Percentiles rank a stretch among this genome's conserved stretches.
Evolutionary conservation across 2,329 filamentous ascomycete genomes (phyloP).

Genomic region (Neoscytalidium dimidiatum): DNA sequence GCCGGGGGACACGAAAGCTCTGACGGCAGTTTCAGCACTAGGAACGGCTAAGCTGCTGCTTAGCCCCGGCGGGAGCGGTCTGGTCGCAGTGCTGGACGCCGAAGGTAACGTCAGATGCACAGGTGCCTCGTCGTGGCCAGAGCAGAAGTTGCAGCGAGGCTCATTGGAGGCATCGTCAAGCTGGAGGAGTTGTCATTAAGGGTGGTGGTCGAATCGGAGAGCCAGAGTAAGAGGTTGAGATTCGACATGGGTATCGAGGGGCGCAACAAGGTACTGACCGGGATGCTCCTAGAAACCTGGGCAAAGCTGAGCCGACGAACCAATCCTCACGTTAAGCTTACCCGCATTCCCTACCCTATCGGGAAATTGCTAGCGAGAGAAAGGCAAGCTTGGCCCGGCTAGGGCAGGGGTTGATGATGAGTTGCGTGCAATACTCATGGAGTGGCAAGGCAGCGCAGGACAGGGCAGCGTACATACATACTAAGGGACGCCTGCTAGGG

Average conservation of each 20-base stretch:
- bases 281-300: too few relatives aligned
- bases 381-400: not conserved
- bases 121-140: too few relatives aligned
- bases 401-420: not conserved
- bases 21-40: not conserved
- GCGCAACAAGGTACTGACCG: too few relatives aligned
- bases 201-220: not conserved
- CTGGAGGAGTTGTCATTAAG: not conserved
- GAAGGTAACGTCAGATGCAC: slow-evolving; percentile 4
- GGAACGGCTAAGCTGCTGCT: not conserved
- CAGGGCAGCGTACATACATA: not conserved
- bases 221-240: not conserved
- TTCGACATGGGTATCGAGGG: not conserved
- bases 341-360: not conserved
- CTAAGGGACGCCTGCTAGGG: too few relatives aligned
- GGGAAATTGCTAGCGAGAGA: not conserved
- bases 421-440: not conserved
- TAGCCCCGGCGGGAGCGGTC: not conserved
- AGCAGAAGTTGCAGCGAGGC: not conserved
- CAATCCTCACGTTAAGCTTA: slow-evolving; percentile 2
- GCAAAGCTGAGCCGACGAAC: not conserved
- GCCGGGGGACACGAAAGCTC: not conserved
- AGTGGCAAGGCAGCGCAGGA: not conserved
- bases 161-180: not conserved
- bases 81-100: not conserved